Base-by-base conservation (phyloP, 2,329 filamentous ascomycete genomes). In the Pseudopithomyces maydicus region DNA sequence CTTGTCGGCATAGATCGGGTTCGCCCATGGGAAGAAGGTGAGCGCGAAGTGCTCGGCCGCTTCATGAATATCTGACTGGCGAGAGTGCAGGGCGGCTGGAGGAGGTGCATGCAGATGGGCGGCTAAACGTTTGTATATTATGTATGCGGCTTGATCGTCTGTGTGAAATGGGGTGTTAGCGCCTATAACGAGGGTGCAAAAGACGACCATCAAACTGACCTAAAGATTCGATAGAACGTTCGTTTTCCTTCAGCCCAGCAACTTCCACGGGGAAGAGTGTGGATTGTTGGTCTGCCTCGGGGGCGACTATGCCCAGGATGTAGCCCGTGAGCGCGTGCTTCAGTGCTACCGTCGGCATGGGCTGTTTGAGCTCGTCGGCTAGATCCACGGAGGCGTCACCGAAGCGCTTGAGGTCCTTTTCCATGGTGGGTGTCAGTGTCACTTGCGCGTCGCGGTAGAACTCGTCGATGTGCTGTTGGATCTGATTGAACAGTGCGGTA, bases 401-500 rank as follows among this genome's bases (percentile, higher is more conserved):
- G 22, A 74, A 75, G 14, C 57, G 52, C 1, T 62, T 55, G n/a
- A 74, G 58, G n/a, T 65, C 71, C 6, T 48, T 50, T 35, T 71
- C 65, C 69, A 75, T 72, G 36, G 64, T 73, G 2, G 71, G 66
- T 15, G 71, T 74, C 11, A 74, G 70, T 35, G 62, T 68, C 15
- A 71, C 71, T 47, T 74, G 68, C 4, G 72, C 68, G 43, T 75
- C 70, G 45, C 73, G 69, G 52, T 75, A 75, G 50, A 68, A 74
- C 6, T 51, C 66, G 15, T 73, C 68, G 38, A 75, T 56, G 50
- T 73, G 72, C 7, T 54, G 52, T 17, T 72, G 68, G 15, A 74
- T 60, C 41, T 66, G 58, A 20, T 49, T 60, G 49, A 75, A 74
- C 22, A 75, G 48, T 8, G 36, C 55, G 1, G 64, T 51, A 1